These are phyloP conservation scores for Anthoceros angustus DNA, from an alignment of 225 moss, liverwort and hornwort species.

Conservation along the genomic window DNA sequence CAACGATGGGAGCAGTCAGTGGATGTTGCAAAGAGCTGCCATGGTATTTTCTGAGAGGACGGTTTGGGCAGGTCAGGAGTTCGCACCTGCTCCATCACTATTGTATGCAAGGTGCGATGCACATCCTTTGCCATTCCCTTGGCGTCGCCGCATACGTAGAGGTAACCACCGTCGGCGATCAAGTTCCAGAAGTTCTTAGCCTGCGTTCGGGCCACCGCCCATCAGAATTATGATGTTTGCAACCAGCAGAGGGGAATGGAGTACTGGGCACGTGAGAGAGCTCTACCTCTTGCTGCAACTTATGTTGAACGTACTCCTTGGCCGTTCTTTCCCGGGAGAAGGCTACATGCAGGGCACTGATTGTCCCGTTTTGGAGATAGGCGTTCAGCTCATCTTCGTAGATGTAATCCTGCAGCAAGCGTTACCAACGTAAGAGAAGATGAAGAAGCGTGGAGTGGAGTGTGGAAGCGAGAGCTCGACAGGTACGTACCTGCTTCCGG, in stretches of 20 bases:
- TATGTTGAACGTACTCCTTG: slow-evolving; percentile 91
- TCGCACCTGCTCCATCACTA: slow-evolving; percentile 51
- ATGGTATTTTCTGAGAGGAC: too few species aligned
- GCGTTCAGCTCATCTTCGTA: slow-evolving; percentile 61
- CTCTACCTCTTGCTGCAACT: slow-evolving; percentile 39
- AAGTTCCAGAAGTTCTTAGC: slow-evolving; percentile 43
- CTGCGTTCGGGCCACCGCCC: slow-evolving; percentile 11
- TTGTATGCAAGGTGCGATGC: slow-evolving; percentile 38
- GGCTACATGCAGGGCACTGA: slow-evolving; percentile 47
- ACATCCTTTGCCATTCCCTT: slow-evolving; percentile 98
- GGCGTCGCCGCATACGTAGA: slow-evolving; percentile 93
- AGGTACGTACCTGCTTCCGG: slow-evolving; percentile 22
- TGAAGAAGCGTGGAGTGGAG: not conserved
- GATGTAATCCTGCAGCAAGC: slow-evolving; percentile 46
- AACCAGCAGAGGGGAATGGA: not conserved
- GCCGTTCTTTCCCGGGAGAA: slow-evolving; percentile 49
- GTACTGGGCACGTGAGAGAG: not conserved
- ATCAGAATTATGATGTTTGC: not conserved
- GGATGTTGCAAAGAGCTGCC: too few species aligned
- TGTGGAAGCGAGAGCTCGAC: not conserved
- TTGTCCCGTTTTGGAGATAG: slow-evolving; percentile 28
- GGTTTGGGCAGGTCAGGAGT: not conserved
- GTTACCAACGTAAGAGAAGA: too few species aligned
- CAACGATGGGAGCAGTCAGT: not conserved
- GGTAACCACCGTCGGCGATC: slow-evolving; percentile 41